Evolutionary conservation across 139 green algal species (phyloP).

Genomic region (Desmodesmus armatus): DNA sequence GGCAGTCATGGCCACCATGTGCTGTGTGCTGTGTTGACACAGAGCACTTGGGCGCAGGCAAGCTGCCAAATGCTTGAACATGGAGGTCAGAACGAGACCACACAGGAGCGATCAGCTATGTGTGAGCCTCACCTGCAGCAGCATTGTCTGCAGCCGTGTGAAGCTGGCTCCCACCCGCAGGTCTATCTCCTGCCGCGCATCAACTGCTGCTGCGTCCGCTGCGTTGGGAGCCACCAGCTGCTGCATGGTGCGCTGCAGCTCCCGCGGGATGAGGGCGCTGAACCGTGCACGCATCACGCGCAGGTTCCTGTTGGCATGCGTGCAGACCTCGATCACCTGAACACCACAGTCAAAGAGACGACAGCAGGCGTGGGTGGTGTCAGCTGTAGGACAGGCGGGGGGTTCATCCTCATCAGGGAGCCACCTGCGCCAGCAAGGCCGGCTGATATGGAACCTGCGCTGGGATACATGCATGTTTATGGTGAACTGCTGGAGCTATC

Average conservation of each 20-base stretch:
- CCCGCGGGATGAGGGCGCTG: slow-evolving; percentile 73
- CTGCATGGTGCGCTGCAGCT: slow-evolving; percentile 59
- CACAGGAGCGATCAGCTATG: background rate
- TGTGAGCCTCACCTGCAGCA: slow-evolving; percentile 78
- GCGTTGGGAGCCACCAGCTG: slow-evolving; percentile 74
- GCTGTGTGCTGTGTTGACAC: too few species aligned
- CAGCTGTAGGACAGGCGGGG: too few species aligned
- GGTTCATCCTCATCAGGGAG: too few species aligned
- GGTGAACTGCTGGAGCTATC: background rate
- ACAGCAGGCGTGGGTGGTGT: too few species aligned
- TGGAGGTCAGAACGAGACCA: too few species aligned
- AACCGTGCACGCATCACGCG: slow-evolving; percentile 88
- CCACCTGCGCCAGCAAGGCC: too few species aligned
- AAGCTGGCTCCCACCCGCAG: slow-evolving; percentile 95
- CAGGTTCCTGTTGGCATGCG: slow-evolving; percentile 75
- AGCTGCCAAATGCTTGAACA: too few species aligned
- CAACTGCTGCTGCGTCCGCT: slow-evolving; percentile 88
- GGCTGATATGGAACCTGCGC: too few species aligned
- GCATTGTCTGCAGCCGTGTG: slow-evolving; percentile 96
- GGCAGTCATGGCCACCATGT: too few species aligned
- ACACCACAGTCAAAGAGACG: background rate
- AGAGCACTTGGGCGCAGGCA: too few species aligned
- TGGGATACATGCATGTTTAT: too few species aligned
- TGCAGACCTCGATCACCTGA: slow-evolving; percentile 88
- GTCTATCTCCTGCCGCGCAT: slow-evolving; percentile 95